Percentiles rank a stretch among this genome's conserved stretches.
Conservation (phyloP, 345 rosid species). For the Aquilaria sinensis region DNA sequence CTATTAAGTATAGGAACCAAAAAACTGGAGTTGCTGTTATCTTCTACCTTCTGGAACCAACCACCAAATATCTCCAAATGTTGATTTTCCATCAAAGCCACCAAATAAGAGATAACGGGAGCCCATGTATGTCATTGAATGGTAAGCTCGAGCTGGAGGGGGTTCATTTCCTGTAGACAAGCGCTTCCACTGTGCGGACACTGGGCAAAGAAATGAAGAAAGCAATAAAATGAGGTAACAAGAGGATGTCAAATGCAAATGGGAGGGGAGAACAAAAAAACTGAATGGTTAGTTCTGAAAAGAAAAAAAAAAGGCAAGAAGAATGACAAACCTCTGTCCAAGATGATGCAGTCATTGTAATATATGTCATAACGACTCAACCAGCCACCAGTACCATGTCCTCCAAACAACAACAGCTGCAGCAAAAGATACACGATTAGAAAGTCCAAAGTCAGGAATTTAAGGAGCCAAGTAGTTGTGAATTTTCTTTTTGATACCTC, state of each 20-base stretch:
- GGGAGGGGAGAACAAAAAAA: not conserved
- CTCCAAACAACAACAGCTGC: constrained; percentile 96
- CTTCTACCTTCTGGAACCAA: constrained; percentile 83
- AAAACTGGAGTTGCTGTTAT: not conserved
- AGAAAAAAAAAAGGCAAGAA: not conserved
- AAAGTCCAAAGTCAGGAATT: constrained; percentile 1
- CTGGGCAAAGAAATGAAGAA: constrained; percentile 25
- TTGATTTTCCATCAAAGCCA: constrained; percentile 91
- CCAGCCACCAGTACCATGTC: constrained; percentile 99
- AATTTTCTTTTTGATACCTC: no score
- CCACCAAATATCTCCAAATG: constrained; percentile 96
- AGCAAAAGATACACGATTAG: constrained; percentile 5
- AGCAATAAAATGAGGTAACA: not conserved
- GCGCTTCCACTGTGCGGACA: constrained; percentile 95
- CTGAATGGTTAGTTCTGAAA: not conserved
- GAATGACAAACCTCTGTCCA: constrained; percentile 64
- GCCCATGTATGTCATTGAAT: constrained; percentile 67
- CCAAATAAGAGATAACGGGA: constrained; percentile 81
- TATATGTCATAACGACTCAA: constrained; percentile 93
- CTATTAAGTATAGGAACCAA: not conserved
- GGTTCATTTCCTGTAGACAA: constrained; percentile 60
- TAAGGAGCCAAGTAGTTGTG: not conserved
- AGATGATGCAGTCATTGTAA: constrained; percentile 75
- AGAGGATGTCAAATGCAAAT: not conserved
- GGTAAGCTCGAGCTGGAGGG: constrained; percentile 96